A percentile compares a stretch with the other conserved stretches of the same genome.
Evolutionary conservation across 2,329 filamentous ascomycete genomes (phyloP).

Genomic region (Botrytis fabae): DNA sequence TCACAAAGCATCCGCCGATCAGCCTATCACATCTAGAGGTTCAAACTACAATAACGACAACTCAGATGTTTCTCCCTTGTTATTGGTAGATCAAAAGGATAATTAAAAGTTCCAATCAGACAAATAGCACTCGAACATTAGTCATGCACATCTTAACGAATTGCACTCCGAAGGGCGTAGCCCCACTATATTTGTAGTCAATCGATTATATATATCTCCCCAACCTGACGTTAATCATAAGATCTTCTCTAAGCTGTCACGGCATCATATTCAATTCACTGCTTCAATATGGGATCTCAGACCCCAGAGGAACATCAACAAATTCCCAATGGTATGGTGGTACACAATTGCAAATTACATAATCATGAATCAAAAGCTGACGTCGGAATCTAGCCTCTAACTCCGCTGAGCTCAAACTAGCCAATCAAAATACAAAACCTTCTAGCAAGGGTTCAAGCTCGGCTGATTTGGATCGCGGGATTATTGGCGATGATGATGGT

Average conservation of each 20-base stretch:
- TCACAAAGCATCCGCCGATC: not conserved
- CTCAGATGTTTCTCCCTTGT: no score
- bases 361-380: constrained; percentile 15
- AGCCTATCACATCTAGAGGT: not conserved
- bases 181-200: not conserved
- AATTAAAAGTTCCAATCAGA: not conserved
- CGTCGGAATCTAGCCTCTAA: constrained; percentile 24
- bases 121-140: not conserved
- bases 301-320: constrained; percentile 14
- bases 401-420: constrained; percentile 29
- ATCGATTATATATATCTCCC: not conserved
- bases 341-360: not conserved
- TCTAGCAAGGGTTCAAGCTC: constrained; percentile 27
- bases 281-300: constrained; percentile 15
- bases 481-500: constrained; percentile 31
- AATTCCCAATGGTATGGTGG: constrained; percentile 29
- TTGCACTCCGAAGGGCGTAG: not conserved
- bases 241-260: not conserved
- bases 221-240: not conserved
- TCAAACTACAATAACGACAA: not conserved
- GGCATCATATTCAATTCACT: not conserved
- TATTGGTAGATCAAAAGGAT: not conserved
- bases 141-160: not conserved
- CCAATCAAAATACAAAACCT: constrained; percentile 24
- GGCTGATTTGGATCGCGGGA: constrained; percentile 33